Conservation (phyloP, 306 rosid genomes). For the Calophaca sinica region DNA sequence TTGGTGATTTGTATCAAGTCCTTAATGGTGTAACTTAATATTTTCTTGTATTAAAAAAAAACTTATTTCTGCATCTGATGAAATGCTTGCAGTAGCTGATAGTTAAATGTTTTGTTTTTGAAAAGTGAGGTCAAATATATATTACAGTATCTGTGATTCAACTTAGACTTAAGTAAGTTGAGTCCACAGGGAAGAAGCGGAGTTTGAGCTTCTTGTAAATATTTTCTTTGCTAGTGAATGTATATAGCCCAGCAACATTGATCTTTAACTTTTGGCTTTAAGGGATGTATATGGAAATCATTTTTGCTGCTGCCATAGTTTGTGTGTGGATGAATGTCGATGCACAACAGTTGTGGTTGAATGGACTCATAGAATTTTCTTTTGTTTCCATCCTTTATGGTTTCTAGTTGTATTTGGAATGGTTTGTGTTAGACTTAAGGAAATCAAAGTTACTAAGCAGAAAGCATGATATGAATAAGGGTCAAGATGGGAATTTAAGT, state of each 20-base stretch:
- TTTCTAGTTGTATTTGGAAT: constrained; percentile 23
- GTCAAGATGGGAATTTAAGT: background rate
- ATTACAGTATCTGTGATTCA: constrained; percentile 12
- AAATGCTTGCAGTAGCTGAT: constrained; percentile 19
- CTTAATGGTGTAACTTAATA: constrained; percentile 4
- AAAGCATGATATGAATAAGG: constrained; percentile 14
- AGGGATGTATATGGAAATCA: background rate
- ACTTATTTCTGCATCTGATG: constrained; percentile 1
- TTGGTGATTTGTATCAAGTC: constrained; percentile 27
- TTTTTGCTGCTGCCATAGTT: constrained; percentile 23
- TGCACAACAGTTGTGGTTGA: constrained; percentile 3
- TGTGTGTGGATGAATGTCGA: background rate
- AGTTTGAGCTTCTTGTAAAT: constrained; percentile 31
- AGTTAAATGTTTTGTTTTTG: background rate
- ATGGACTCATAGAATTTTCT: constrained; percentile 6
- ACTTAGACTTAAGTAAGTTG: constrained; percentile 11
- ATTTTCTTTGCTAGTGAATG: constrained; percentile 31
- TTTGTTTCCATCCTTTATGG: constrained; percentile 26
- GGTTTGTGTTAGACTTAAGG: background rate
- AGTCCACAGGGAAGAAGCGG: constrained; percentile 4
- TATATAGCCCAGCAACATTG: background rate
- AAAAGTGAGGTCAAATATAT: constrained; percentile 32
- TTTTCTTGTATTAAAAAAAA: background rate
- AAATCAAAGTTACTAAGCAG: background rate
- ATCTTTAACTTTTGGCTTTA: constrained; percentile 8